phyloP scores from a whole-genome alignment of 768 basidiomycete genomes.

The Boletus fagicola region DNA sequence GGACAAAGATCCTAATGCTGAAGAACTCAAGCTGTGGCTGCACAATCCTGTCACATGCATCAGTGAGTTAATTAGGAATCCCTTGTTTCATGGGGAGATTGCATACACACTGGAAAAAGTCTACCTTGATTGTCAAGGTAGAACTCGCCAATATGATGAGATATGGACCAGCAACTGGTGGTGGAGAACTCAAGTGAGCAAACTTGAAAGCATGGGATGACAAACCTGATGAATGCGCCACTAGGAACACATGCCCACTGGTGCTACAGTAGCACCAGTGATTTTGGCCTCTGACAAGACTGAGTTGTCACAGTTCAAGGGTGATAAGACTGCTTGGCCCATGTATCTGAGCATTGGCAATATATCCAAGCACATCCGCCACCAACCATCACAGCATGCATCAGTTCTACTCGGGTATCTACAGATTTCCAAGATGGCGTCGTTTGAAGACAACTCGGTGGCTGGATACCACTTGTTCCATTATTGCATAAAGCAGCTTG shows the following conservation, averaged over 20 bases:
- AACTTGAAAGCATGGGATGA: background rate
- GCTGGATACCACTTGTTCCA: background rate
- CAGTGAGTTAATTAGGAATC: background rate
- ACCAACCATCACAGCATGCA: background rate
- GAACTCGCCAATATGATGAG: background rate
- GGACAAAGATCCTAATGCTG: background rate
- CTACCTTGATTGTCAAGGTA: background rate
- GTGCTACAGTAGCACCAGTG: background rate
- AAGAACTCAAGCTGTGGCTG: background rate
- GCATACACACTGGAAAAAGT: background rate
- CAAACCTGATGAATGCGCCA: background rate
- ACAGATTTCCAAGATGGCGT: background rate
- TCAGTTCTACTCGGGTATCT: background rate
- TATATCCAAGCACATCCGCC: background rate
- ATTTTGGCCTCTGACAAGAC: background rate
- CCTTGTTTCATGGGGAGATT: background rate
- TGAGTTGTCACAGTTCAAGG: background rate
- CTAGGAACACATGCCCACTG: background rate
- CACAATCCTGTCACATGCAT: background rate
- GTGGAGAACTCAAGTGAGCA: background rate
- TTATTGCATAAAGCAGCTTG: background rate
- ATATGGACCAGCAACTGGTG: background rate
- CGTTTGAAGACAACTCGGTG: background rate
- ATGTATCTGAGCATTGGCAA: background rate
- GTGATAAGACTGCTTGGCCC: background rate